Evolutionary conservation across 1,139 yeast genomes (phyloP), one percentile per base, ranked within the genome.

Genomic region (Pichia sp.): DNA sequence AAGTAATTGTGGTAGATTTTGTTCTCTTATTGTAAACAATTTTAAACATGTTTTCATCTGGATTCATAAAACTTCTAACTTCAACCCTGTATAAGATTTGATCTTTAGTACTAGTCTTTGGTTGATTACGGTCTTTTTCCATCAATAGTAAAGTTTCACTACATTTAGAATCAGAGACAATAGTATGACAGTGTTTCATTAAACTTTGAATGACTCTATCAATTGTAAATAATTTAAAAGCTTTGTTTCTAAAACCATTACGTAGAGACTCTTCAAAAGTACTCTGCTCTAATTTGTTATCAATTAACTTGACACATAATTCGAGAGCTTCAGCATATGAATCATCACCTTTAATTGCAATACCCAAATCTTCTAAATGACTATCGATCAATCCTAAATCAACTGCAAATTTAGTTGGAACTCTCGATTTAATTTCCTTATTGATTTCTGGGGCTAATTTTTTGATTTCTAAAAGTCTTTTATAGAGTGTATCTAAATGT

Each of bases 211-310:
- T 78, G 31, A 91, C 94, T 65, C 91, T 91, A 61, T 91, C 98
- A 48, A 91, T 74, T 3, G 98, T 91, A 64, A 89, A 91, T 41
- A 91, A 65, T 61, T 86, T 87, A 67, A 85, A 93, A 0, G 97
- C 98, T 50, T 80, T 81, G 64, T 91, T 93, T 55, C 93, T 78
- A 66, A 86, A 91, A 0, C 95, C 96, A 68, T 89, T 96, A 51
- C 99, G 86, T 48, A 93, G 66, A 20, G 95, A 75, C 61, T 91
- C 98, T 66, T 91, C 99, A 60, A 85, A 91, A 85, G 93, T 83
- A 61, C 84, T 95, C 52, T 88, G 95, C 55, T 91, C 98, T 41
- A 91, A 68, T 31, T 88, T 94, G 23, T 95, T 96, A 55, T 87
- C 94, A 50, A 93, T 84, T 40, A 89, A 68, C 50, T 78, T 76